A percentile compares a stretch with the other conserved stretches of the same genome.
These are phyloP conservation scores for Pyrenopolyporus hunteri DNA, from an alignment of 495 filamentous ascomycete species.

Conservation along the genomic window DNA sequence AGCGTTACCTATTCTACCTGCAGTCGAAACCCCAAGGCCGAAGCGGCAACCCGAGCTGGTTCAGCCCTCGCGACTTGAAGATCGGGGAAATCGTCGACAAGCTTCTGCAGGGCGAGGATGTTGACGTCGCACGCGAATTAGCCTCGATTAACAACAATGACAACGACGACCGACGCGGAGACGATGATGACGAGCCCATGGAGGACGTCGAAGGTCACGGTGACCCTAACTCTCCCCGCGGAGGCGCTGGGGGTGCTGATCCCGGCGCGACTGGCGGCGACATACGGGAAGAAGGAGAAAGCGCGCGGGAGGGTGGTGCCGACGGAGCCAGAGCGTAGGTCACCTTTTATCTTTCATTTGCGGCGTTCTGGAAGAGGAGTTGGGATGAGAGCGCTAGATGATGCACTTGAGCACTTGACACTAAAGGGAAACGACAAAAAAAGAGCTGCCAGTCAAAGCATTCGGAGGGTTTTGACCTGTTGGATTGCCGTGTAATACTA, in stretches of 20 bases:
- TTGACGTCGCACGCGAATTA: conserved; percentile 80
- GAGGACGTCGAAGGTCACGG: conserved; percentile 78
- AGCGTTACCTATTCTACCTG: conserved; percentile 93
- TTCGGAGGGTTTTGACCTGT: conserved; percentile 2
- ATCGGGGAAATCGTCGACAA: conserved; percentile 84
- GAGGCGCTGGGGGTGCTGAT: conserved; percentile 78
- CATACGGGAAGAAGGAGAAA: conserved; percentile 85
- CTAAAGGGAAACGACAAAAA: neutral
- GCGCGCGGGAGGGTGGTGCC: conserved; percentile 86
- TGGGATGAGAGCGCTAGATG: conserved; percentile 31
- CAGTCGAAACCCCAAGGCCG: conserved; percentile 85
- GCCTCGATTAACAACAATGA: conserved; percentile 63
- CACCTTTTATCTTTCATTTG: conserved; percentile 52
- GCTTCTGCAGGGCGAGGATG: conserved; percentile 86
- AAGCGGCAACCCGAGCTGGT: conserved; percentile 73
- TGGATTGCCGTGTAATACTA: conserved; percentile 41
- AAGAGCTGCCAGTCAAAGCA: conserved; percentile 14
- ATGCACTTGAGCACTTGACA: conserved; percentile 34
- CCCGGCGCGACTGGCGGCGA: conserved; percentile 87
- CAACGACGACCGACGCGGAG: conserved; percentile 63
- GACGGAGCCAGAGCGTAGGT: conserved; percentile 99
- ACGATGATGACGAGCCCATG: conserved; percentile 78
- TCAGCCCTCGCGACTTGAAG: conserved; percentile 79
- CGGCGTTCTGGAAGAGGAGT: conserved; percentile 39
- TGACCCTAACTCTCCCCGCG: conserved; percentile 61